Evolutionary conservation across 768 basidiomycete genomes (phyloP).

Genomic region (Leucocoprinus leucothites): DNA sequence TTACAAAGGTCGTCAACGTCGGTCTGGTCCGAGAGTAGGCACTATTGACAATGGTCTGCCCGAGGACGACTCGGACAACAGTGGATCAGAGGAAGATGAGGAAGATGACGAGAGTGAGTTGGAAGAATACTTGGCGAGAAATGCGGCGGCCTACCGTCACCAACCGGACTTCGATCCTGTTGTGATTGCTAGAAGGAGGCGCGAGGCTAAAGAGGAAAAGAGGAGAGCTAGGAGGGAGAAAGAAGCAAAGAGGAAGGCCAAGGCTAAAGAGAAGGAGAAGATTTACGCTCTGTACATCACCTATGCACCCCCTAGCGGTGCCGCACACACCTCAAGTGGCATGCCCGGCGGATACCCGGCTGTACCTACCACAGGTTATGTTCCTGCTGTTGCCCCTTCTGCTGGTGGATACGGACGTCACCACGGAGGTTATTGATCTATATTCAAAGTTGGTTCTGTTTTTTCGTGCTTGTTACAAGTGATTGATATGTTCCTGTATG

Average conservation of each 20-base stretch:
- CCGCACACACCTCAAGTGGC: slow-evolving; percentile 9
- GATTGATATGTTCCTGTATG: background rate
- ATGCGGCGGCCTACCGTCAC: background rate
- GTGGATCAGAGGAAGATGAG: slow-evolving; percentile 28
- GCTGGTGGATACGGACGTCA: slow-evolving; percentile 10
- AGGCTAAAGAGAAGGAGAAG: slow-evolving; percentile 50
- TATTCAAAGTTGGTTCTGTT: background rate
- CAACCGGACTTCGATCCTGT: background rate
- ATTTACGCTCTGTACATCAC: slow-evolving; percentile 59
- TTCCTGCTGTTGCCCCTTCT: background rate
- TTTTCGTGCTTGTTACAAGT: too few relatives aligned
- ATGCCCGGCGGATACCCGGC: slow-evolving; percentile 21
- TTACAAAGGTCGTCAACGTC: slow-evolving; percentile 77
- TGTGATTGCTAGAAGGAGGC: slow-evolving; percentile 51
- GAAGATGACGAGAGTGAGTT: slow-evolving; percentile 37
- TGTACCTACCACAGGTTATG: background rate
- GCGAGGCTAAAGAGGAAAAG: slow-evolving; percentile 56
- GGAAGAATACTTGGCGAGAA: slow-evolving; percentile 8
- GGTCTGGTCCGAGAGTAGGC: slow-evolving; percentile 62
- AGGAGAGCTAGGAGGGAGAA: slow-evolving; percentile 62
- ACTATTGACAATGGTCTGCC: slow-evolving; percentile 51
- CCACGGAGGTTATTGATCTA: slow-evolving; percentile 15
- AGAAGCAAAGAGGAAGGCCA: slow-evolving; percentile 56
- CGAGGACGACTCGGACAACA: slow-evolving; percentile 32
- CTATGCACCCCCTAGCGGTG: slow-evolving; percentile 34